These are phyloP conservation scores for Termitomyces sp. DNA, from an alignment of 768 basidiomycete species.

Conservation along the genomic window DNA sequence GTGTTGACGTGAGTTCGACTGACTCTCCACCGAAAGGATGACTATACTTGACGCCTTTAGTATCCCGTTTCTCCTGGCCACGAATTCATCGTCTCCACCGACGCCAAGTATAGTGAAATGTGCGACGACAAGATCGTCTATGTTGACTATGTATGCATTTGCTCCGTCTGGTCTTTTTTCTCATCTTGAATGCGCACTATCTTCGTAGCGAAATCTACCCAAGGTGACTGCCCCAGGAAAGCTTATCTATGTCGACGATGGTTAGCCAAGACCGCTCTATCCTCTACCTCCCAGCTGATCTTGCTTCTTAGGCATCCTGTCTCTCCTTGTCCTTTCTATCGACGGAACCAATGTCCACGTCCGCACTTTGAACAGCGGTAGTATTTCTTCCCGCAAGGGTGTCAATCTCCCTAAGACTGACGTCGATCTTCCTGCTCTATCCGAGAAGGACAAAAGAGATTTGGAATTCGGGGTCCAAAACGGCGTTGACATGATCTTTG, in stretches of 20 bases:
- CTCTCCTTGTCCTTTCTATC: conserved; percentile 86
- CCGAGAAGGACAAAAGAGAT: conserved; percentile 97
- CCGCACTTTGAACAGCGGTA: conserved; percentile 86
- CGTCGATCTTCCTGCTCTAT: conserved; percentile 95
- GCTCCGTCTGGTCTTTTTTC: neutral
- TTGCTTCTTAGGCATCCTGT: conserved; percentile 61
- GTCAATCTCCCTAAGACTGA: conserved; percentile 98
- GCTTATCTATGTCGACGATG: conserved; percentile 96
- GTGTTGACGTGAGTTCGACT: conserved; percentile 65
- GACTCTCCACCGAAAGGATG: neutral
- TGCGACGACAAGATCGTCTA: conserved; percentile 84
- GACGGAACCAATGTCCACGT: conserved; percentile 80
- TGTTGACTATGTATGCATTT: conserved; percentile 82
- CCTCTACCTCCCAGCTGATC: neutral
- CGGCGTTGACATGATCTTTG: conserved; percentile 98
- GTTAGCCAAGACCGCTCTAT: conserved; percentile 28
- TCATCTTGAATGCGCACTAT: conserved; percentile 1
- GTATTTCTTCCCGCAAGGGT: conserved; percentile 93
- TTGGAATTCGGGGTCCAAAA: conserved; percentile 94
- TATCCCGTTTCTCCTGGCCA: conserved; percentile 85
- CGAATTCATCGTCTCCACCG: conserved; percentile 87
- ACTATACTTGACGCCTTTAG: conserved; percentile 30
- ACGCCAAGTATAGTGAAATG: conserved; percentile 68
- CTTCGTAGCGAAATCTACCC: conserved; percentile 71
- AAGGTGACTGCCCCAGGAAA: conserved; percentile 98